phyloP scores from a whole-genome alignment of 441 rosid species.

The Caryocar brasiliense region DNA sequence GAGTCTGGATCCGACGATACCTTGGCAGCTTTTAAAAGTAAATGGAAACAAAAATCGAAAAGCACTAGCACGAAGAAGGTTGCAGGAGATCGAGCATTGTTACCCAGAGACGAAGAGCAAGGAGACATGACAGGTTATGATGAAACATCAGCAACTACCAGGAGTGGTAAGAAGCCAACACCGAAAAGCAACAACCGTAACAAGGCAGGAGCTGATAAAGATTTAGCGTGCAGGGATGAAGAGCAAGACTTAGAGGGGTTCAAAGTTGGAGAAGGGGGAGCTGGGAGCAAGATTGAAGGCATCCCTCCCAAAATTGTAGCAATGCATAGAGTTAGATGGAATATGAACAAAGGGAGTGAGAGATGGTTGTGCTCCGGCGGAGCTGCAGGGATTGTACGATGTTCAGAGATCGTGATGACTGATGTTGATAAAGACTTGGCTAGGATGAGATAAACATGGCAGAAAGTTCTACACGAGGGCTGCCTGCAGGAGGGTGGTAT shows the following conservation, averaged over 20 bases:
- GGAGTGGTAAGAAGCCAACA: constrained; percentile 17
- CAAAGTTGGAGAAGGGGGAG: constrained; percentile 13
- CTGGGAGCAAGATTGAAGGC: constrained; percentile 9
- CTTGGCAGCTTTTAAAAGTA: constrained; percentile 10
- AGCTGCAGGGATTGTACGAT: constrained; percentile 75
- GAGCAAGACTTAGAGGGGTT: constrained; percentile 16
- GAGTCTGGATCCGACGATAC: constrained; percentile 38
- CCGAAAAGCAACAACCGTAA: constrained; percentile 17
- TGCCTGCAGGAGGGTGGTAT: too few relatives aligned
- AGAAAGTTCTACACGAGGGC: too few relatives aligned
- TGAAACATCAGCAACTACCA: constrained; percentile 20
- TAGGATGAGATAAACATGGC: constrained; percentile 9
- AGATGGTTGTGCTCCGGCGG: constrained; percentile 85
- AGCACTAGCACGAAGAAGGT: constrained; percentile 14
- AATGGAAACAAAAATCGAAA: constrained; percentile 20
- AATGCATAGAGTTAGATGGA: constrained; percentile 78
- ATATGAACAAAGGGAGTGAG: constrained; percentile 77
- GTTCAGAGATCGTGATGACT: constrained; percentile 43
- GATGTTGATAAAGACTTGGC: constrained; percentile 9
- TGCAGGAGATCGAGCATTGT: constrained; percentile 16
- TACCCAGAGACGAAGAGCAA: constrained; percentile 14
- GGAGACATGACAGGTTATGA: too few relatives aligned
- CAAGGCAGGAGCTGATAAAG: constrained; percentile 12
- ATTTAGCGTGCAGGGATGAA: constrained; percentile 13
- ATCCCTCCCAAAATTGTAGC: constrained; percentile 58